Conservation (phyloP, 2,329 filamentous ascomycete species). For the Aspergillus puulaauensis region DNA sequence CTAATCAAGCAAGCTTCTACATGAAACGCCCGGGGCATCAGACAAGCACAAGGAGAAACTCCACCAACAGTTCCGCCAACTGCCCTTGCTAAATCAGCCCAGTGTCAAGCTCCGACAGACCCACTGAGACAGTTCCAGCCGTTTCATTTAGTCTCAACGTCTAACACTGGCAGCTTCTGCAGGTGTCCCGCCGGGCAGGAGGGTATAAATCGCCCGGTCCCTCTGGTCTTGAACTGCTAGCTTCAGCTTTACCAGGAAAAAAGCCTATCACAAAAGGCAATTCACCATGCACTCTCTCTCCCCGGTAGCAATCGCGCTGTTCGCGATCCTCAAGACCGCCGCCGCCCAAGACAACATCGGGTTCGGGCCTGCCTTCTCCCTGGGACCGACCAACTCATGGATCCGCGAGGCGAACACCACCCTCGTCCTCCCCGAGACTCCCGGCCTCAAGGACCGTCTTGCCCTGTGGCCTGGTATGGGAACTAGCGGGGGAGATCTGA, state of each 20-base stretch:
- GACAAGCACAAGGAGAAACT: neutral
- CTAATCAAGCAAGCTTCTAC: neutral
- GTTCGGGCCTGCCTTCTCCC: conserved; percentile 32
- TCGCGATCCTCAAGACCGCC: conserved; percentile 17
- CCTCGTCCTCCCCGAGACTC: conserved; percentile 27
- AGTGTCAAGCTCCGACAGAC: neutral
- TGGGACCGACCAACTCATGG: conserved; percentile 32
- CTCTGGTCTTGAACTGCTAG: no score
- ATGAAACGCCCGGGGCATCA: neutral
- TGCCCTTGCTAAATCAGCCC: neutral
- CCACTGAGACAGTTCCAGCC: neutral
- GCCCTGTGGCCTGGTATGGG: conserved; percentile 37
- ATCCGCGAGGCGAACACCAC: conserved; percentile 34
- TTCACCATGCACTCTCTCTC: no score
- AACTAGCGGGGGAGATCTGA: conserved; percentile 31
- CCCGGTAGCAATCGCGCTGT: neutral
- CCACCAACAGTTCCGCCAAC: neutral
- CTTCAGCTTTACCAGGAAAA: no score
- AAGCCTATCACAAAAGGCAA: no score
- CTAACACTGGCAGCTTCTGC: neutral
- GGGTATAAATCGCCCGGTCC: no score
- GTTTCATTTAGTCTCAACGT: neutral
- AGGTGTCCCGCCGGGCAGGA: no score
- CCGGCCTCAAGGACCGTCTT: conserved; percentile 28
- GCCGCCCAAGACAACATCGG: conserved; percentile 20